These are phyloP conservation scores for Xerocomus spinulosus DNA, from an alignment of 768 basidiomycete species.

Conservation along the genomic window DNA sequence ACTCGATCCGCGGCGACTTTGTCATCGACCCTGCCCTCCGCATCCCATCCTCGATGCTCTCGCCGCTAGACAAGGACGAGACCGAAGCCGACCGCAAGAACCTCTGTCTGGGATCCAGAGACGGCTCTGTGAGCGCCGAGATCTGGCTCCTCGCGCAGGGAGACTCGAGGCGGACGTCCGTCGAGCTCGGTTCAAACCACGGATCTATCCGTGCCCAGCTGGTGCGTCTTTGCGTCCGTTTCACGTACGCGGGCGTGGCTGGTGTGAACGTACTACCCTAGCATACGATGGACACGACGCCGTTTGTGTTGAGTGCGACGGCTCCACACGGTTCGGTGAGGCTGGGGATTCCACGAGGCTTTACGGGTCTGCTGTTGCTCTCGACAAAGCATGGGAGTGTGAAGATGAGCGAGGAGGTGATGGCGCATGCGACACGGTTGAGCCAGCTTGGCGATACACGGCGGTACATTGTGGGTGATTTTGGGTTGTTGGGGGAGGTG, in stretches of 20 bases:
- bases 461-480: conserved; percentile 26
- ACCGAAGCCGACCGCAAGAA: conserved; percentile 39
- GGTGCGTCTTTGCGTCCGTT: conserved; percentile 9
- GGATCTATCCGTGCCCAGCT: conserved; percentile 15
- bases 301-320: conserved; percentile 14
- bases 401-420: conserved; percentile 9
- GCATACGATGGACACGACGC: conserved; percentile 12
- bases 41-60: conserved; percentile 37
- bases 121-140: conserved; percentile 36
- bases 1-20: conserved; percentile 30
- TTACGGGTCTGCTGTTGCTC: conserved; percentile 18
- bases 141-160: conserved; percentile 32
- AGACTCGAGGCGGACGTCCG: conserved; percentile 13
- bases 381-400: conserved; percentile 18
- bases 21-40: conserved; percentile 39
- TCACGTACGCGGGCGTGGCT: not conserved
- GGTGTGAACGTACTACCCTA: not conserved
- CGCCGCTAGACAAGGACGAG: conserved; percentile 34
- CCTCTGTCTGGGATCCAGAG: conserved; percentile 31
- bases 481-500: conserved; percentile 10
- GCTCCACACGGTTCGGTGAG: conserved; percentile 13
- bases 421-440: conserved; percentile 17
- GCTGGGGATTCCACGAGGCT: conserved; percentile 18
- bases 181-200: conserved; percentile 17
- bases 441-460: conserved; percentile 15